Conservation (phyloP, 176 grass and related monocot species). For the Paspalum vaginatum region DNA sequence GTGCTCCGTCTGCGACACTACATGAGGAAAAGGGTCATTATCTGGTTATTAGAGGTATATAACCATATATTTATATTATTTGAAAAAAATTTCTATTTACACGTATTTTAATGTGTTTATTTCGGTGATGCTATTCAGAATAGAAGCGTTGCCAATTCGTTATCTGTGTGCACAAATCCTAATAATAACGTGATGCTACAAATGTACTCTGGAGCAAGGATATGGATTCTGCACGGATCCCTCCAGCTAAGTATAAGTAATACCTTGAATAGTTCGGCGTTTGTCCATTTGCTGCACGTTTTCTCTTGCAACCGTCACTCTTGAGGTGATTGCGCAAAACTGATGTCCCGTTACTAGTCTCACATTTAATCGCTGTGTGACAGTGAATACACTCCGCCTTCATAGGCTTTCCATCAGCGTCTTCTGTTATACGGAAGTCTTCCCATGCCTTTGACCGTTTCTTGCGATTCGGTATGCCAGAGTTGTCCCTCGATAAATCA, state of each 20-base stretch:
- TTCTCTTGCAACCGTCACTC: not conserved
- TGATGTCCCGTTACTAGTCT: not conserved
- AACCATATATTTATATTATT: not conserved
- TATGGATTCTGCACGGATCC: not conserved
- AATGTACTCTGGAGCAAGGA: not conserved
- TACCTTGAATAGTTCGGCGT: not conserved
- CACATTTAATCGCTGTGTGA: not conserved
- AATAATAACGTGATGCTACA: not conserved
- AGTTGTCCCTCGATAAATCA: not conserved
- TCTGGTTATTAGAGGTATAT: not conserved
- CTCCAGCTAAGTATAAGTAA: too few species aligned
- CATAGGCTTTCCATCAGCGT: not conserved
- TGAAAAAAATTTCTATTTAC: not conserved
- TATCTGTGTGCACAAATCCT: not conserved
- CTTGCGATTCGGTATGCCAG: not conserved
- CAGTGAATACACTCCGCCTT: slow-evolving; percentile 30
- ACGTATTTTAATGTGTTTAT: not conserved
- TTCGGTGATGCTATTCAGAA: not conserved
- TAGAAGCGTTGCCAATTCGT: not conserved
- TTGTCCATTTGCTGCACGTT: not conserved
- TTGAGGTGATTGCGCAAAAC: slow-evolving; percentile 30
- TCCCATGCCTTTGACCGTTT: slow-evolving; percentile 24
- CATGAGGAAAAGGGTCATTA: not conserved
- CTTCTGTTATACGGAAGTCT: not conserved
- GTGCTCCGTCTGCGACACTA: not conserved